Conservation (phyloP, 208 protist species). For the Acanthamoeba sp. region DNA sequence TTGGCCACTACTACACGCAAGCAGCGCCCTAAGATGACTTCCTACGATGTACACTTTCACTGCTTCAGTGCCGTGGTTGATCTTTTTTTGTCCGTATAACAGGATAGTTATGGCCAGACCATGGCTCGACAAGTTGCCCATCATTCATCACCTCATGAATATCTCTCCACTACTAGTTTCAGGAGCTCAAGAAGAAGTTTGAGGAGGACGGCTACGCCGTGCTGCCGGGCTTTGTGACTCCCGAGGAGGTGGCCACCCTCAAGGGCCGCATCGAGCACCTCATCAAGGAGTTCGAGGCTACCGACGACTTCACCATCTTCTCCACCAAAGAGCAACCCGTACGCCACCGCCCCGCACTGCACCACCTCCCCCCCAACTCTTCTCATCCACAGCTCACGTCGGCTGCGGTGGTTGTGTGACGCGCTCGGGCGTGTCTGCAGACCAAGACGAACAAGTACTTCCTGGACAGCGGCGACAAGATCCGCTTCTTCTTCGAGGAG, state of each 20-base stretch:
- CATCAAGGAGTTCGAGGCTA: constrained; percentile 72
- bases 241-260: constrained; percentile 57
- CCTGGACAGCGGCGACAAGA: constrained; percentile 85
- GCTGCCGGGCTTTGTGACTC: constrained; percentile 32
- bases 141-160: neutral
- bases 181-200: constrained; percentile 23
- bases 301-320: constrained; percentile 54
- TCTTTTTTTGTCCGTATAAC: too few species aligned
- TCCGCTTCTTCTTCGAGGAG: constrained; percentile 89
- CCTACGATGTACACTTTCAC: neutral
- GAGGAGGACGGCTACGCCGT: constrained; percentile 67
- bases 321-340: constrained; percentile 71
- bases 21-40: too few species aligned
- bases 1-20: too few species aligned
- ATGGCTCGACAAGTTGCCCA: neutral
- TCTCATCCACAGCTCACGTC: neutral
- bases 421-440: constrained; percentile 1
- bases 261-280: constrained; percentile 24
- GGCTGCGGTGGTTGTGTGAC: neutral
- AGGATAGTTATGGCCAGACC: too few species aligned
- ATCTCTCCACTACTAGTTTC: neutral
- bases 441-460: constrained; percentile 86
- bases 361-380: neutral
- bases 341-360: neutral
- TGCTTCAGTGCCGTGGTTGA: too few species aligned